Base-by-base conservation (phyloP, 352 stramenopile genomes). In the Globisporangium nunn region DNA sequence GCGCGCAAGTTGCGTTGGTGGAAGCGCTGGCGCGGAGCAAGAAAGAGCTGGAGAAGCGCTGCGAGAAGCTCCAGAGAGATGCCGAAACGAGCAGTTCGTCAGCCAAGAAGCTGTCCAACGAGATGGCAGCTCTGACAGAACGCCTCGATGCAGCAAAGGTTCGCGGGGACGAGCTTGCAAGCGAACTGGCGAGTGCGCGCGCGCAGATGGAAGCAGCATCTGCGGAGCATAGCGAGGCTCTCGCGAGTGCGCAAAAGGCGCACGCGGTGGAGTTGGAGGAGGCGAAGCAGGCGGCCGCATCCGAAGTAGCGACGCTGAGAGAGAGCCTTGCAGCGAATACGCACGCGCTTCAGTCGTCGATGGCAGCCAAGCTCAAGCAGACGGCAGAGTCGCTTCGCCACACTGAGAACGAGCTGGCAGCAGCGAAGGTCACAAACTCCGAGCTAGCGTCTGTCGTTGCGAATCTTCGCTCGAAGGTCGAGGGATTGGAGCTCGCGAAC, bases 401-500 rank as follows among this genome's bases (percentile, higher is more conserved):
- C 28, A 40, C 40, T 4, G 57, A 66, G 39, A 35, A 17, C 15
- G 51, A 62, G 33, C 17, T 58, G 5, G 37, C 43, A 29, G 49
- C 63, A 7, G 51, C 60, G 30, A 61, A 41, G 28, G 48, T 31
- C n/a, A 31, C 40, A 1, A 68, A 74, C 7, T 37, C 66, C 44
- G 63, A 74, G 30, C 53, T 76, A 29, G 52, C 65, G 43, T 15
- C 45, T 46, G 50, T 52, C 28, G 40, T 70, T 2, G 35, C 33
- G 11, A 17, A 31, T 18, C 28, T 67, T 0, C 49, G 52, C 12
- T 47, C 49, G 28, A 70, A 71, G 31, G 30, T 70, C 18, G 54
- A 70, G 14, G 58, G 33, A n/a, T n/a, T 71, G 57, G 43, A 72
- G 44, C 43, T 58, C 18, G 58, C 74, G 28, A 76, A 72, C 35